A percentile compares a stretch with the other conserved stretches of the same genome.
Evolutionary conservation across 2,329 filamentous ascomycete genomes (phyloP).

Genomic region (Trichophyton verrucosum): DNA sequence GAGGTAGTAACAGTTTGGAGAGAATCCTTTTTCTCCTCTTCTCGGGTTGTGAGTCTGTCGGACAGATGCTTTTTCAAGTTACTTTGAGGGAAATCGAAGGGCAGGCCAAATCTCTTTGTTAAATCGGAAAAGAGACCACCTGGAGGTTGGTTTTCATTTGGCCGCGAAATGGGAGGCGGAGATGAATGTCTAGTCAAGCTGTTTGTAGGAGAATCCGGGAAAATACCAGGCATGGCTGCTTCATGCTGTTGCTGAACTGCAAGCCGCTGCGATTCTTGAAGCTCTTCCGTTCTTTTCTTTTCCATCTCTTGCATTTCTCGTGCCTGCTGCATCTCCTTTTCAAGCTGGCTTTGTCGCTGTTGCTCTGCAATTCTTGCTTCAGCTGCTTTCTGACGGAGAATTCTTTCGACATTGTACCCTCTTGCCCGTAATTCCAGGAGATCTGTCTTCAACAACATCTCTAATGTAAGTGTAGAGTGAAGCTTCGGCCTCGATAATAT

Average conservation of each 20-base stretch:
- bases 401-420: conserved; percentile 93
- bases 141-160: conserved; percentile 12
- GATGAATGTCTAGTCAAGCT: background rate
- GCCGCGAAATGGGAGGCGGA: background rate
- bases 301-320: conserved; percentile 38
- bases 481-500: conserved; percentile 73
- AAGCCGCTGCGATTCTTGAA: conserved; percentile 21
- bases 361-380: conserved; percentile 81
- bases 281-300: conserved; percentile 37
- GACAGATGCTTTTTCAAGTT: conserved; percentile 7
- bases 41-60: background rate
- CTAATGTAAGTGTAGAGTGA: conserved; percentile 78
- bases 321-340: conserved; percentile 58
- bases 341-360: conserved; percentile 55
- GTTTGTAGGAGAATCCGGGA: conserved; percentile 50
- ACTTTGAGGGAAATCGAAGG: conserved; percentile 9
- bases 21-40: conserved; percentile 8
- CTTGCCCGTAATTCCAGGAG: conserved; percentile 69
- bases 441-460: conserved; percentile 78
- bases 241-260: conserved; percentile 17
- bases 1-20: conserved; percentile 22
- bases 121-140: conserved; percentile 53
- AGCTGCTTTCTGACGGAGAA: conserved; percentile 73
- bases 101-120: conserved; percentile 53
- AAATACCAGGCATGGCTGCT: conserved; percentile 59